These are phyloP conservation scores for Lepiota venenata DNA, from an alignment of 768 basidiomycete genomes.

Conservation along the genomic window DNA sequence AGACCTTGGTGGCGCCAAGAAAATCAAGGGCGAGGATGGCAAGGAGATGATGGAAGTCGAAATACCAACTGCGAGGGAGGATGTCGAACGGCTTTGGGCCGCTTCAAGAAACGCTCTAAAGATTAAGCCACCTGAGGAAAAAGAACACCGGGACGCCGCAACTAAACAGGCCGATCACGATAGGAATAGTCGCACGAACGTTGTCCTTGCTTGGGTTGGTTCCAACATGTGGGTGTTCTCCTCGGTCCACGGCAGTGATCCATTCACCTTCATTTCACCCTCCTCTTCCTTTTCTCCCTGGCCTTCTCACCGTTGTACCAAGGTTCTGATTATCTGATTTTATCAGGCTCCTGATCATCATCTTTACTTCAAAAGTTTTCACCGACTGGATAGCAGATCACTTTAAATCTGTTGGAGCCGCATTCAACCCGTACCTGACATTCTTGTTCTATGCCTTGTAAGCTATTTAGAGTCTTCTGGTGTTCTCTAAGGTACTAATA, in stretches of 20 bases:
- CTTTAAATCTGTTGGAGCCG: slow-evolving; percentile 40
- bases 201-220: slow-evolving; percentile 80
- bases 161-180: slow-evolving; percentile 90
- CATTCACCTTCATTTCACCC: slow-evolving; percentile 10
- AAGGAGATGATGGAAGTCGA: slow-evolving; percentile 88
- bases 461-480: slow-evolving; percentile 13
- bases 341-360: slow-evolving; percentile 61
- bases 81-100: slow-evolving; percentile 84
- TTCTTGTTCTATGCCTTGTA: slow-evolving; percentile 70
- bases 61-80: slow-evolving; percentile 76
- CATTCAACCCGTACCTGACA: slow-evolving; percentile 87
- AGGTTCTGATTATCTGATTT: slow-evolving; percentile 9
- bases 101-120: slow-evolving; percentile 72
- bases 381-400: slow-evolving; percentile 70
- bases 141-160: slow-evolving; percentile 80
- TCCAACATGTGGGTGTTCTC: slow-evolving; percentile 67
- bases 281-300: slow-evolving; percentile 1
- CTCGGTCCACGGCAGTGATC: background rate
- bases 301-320: background rate
- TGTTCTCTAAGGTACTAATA: slow-evolving; percentile 5
- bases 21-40: slow-evolving; percentile 79
- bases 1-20: slow-evolving; percentile 89
- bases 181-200: slow-evolving; percentile 81
- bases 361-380: slow-evolving; percentile 78
- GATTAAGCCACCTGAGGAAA: slow-evolving; percentile 64